Conservation (phyloP, 306 rosid species). For the Ormosia emarginata region DNA sequence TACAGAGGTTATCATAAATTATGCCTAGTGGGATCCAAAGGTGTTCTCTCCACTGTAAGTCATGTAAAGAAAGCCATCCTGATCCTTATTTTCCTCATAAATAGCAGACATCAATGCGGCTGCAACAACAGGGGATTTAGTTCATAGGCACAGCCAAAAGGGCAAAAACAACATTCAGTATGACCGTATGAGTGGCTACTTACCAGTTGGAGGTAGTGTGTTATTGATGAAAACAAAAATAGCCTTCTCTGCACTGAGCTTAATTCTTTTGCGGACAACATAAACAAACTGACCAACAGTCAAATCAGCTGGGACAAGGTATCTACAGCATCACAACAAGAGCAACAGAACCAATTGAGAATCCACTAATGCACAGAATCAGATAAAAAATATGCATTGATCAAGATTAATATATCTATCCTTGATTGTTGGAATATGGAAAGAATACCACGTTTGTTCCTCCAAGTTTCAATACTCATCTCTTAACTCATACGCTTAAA, state of each 20-base stretch:
- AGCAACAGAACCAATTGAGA: neutral
- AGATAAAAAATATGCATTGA: neutral
- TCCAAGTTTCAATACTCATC: neutral
- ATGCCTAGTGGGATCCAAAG: slow-evolving; percentile 54
- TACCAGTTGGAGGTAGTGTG: slow-evolving; percentile 81
- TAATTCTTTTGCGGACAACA: slow-evolving; percentile 88
- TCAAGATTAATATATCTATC: neutral
- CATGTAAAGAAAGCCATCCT: slow-evolving; percentile 97
- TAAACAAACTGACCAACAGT: slow-evolving; percentile 85
- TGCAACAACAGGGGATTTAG: slow-evolving; percentile 34
- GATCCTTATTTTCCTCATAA: slow-evolving; percentile 84
- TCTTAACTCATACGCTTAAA: neutral
- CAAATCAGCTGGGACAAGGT: slow-evolving; percentile 93
- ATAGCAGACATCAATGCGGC: slow-evolving; percentile 81
- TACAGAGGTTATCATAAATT: slow-evolving; percentile 30
- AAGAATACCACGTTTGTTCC: neutral
- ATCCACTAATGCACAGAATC: slow-evolving; percentile 5
- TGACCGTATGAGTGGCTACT: slow-evolving; percentile 7
- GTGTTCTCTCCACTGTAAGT: slow-evolving; percentile 96
- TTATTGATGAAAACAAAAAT: slow-evolving; percentile 76
- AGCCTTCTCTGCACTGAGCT: slow-evolving; percentile 85
- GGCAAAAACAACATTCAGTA: neutral
- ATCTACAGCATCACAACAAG: slow-evolving; percentile 45
- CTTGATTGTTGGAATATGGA: neutral
- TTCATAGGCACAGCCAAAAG: neutral